Evolutionary conservation across 225 moss, liverwort and hornwort genomes (phyloP), one percentile per base, ranked within the genome.

Genomic region (Marchantia polymorpha): DNA sequence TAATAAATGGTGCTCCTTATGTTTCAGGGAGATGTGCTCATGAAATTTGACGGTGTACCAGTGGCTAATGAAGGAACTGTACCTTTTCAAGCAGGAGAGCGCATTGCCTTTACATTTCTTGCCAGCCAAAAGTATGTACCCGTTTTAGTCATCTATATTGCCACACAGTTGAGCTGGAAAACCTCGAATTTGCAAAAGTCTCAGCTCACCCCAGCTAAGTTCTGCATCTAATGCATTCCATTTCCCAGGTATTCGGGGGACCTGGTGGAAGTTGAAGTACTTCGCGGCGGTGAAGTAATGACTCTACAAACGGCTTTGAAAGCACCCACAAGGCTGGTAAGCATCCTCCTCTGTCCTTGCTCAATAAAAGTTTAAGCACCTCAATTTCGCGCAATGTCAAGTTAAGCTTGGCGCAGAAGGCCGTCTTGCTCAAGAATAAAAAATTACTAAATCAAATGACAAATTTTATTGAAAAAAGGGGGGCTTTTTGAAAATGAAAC

Each of bases 41-140:
- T 99, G 90, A 99, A 91, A 79, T 99, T 99, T 86, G 99, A 99
- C 83, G 89, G 89, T 63, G 88, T 93, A 63, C 81, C 88, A 78
- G 91, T 99, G 12, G 95, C 99, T 76, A 99, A 99, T 80, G 95
- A 99, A 88, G 99, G 99, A 78, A 99, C 99, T 46, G 95, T 95
- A 75, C 95, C 99, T 15, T 99, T 99, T 77, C 91, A 94, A 80
- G 93, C 93, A 75, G 94, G 93, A 74, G 97, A 99, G 82, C 93
- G 97, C 69, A 99, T 99, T 79, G 93, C 95, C 19, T 99, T 99
- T 66, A 94, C 92, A 10, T 99, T 99, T 83, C 90, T 99, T 78
- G 92, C 94, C 46, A 99, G 97, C 86, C 97, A 99, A 83, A 99
- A 99, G 97, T 99, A 93, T 46, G 79, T 49, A 12, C 59, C 31